Conservation (phyloP, 2,329 filamentous ascomycete genomes). For the Penicillium occitanis region DNA sequence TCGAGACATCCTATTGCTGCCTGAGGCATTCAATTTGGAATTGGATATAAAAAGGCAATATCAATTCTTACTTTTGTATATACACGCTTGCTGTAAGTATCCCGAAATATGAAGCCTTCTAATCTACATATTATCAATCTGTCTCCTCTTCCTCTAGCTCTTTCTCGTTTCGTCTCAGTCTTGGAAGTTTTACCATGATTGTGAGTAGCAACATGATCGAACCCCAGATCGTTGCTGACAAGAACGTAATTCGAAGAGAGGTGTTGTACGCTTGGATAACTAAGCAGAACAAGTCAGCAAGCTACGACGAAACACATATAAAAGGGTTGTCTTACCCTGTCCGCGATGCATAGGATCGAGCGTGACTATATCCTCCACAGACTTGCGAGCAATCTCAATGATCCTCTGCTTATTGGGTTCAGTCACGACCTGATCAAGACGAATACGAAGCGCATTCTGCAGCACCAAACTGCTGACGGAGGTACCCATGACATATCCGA, state of each 20-base stretch:
- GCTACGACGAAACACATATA: conserved; percentile 20
- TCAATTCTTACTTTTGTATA: background rate
- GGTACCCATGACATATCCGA: conserved; percentile 73
- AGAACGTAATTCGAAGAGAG: conserved; percentile 40
- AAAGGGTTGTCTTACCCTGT: conserved; percentile 43
- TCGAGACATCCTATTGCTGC: background rate
- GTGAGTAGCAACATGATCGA: conserved; percentile 36
- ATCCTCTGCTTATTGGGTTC: conserved; percentile 58
- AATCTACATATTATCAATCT: background rate
- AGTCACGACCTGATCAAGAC: conserved; percentile 59
- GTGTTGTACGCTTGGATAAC: conserved; percentile 40
- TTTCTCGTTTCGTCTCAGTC: conserved; percentile 25
- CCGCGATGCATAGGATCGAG: conserved; percentile 47
- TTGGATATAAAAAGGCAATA: background rate
- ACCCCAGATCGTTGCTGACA: conserved; percentile 40
- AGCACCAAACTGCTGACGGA: conserved; percentile 69
- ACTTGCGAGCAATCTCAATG: conserved; percentile 52
- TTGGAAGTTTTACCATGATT: conserved; percentile 35
- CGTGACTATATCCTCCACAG: conserved; percentile 50
- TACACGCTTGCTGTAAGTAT: background rate
- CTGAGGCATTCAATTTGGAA: background rate
- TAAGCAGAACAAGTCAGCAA: conserved; percentile 24
- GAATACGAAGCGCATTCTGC: conserved; percentile 66
- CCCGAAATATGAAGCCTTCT: background rate
- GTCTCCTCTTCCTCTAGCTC: conserved; percentile 8